These are phyloP conservation scores for Rhinocladiella mackenziei DNA, from an alignment of 2,329 filamentous ascomycete species.

Conservation along the genomic window DNA sequence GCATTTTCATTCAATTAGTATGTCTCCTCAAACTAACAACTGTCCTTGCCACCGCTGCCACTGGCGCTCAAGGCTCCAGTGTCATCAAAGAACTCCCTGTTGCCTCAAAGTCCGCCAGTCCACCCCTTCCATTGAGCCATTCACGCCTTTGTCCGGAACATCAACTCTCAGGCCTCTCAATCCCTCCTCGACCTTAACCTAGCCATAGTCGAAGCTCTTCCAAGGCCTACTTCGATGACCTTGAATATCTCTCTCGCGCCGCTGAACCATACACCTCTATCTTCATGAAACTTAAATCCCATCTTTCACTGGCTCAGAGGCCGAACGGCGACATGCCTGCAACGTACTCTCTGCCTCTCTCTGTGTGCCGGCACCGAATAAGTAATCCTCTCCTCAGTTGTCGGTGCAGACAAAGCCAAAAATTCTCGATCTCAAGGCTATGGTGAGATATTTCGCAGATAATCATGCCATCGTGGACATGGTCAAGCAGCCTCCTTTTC, in stretches of 20 bases:
- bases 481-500: slow-evolving; percentile 2
- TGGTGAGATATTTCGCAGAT: slow-evolving; percentile 2
- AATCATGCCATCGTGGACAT: slow-evolving; percentile 3
- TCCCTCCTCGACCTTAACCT: slow-evolving; percentile 44
- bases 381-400: slow-evolving; percentile 8
- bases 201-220: slow-evolving; percentile 47
- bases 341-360: slow-evolving; percentile 12
- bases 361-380: slow-evolving; percentile 4
- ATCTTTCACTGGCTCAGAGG: slow-evolving; percentile 9
- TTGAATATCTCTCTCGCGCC: slow-evolving; percentile 5
- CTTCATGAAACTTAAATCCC: slow-evolving; percentile 15
- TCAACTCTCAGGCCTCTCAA: slow-evolving; percentile 47
- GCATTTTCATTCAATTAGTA: too few relatives aligned
- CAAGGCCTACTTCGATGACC: slow-evolving; percentile 55
- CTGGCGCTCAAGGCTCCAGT: slow-evolving; percentile 38
- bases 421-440: neutral
- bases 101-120: slow-evolving; percentile 10
- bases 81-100: slow-evolving; percentile 33
- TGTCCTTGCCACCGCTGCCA: slow-evolving; percentile 37
- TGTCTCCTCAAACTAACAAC: neutral
- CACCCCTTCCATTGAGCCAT: slow-evolving; percentile 42
- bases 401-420: neutral
- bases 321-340: slow-evolving; percentile 9
- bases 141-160: slow-evolving; percentile 57
- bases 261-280: too few relatives aligned